phyloP scores from a whole-genome alignment of 305 asterid genomes.

The Striga hermonthica region DNA sequence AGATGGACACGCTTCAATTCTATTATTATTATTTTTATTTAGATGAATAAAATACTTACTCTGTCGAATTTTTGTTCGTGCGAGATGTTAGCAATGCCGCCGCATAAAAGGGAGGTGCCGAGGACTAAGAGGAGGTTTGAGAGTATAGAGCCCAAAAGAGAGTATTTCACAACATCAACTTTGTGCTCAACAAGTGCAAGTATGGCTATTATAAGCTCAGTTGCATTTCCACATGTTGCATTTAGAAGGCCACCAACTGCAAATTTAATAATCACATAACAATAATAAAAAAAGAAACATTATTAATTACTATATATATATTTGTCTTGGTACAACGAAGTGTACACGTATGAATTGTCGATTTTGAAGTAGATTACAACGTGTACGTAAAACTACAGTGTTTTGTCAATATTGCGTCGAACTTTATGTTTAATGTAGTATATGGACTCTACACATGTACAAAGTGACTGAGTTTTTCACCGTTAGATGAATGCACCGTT shows the following conservation, averaged over 20 bases:
- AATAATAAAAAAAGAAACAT: no score
- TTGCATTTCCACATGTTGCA: constrained; percentile 93
- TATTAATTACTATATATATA: no score
- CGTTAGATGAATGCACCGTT: no score
- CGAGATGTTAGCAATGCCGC: constrained; percentile 58
- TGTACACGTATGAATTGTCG: no score
- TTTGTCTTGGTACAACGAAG: no score
- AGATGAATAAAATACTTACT: constrained; percentile 33
- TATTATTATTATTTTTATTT: no score
- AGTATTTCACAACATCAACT: constrained; percentile 73
- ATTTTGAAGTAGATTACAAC: no score
- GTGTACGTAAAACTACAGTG: no score
- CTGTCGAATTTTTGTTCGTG: constrained; percentile 69
- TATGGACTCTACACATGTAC: no score
- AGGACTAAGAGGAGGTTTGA: constrained; percentile 84
- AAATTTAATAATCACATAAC: not conserved
- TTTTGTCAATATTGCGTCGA: no score
- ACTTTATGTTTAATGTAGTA: no score
- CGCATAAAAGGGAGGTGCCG: constrained; percentile 80
- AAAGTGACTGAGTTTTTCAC: no score
- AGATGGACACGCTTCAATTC: not conserved
- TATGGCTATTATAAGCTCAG: constrained; percentile 77
- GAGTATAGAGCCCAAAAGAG: constrained; percentile 76
- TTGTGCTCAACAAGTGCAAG: constrained; percentile 61
- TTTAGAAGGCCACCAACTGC: constrained; percentile 89